Conservation (phyloP, 2,329 filamentous ascomycete species). For the Clonostachys rhizophaga region DNA sequence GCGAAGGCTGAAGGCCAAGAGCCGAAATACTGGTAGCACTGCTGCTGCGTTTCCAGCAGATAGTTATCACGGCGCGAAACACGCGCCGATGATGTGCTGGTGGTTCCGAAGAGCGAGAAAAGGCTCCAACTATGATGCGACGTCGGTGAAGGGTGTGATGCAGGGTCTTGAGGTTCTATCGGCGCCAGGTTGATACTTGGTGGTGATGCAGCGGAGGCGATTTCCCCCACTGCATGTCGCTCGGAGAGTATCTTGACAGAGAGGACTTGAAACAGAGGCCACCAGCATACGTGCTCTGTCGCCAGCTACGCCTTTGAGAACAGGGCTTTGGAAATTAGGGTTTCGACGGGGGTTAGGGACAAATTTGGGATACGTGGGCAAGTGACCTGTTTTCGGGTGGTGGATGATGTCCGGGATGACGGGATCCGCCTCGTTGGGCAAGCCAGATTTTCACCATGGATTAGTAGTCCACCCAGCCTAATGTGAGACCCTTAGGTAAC, state of each 20-base stretch:
- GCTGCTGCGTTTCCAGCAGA: slow-evolving; percentile 27
- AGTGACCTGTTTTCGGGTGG: neutral
- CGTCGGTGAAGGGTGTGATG: neutral
- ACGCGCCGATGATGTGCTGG: slow-evolving; percentile 14
- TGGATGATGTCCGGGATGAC: too few species aligned
- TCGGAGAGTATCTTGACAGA: slow-evolving; percentile 6
- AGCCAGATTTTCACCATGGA: too few species aligned
- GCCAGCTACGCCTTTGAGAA: neutral
- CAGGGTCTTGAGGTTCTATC: slow-evolving; percentile 30
- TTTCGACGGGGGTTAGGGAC: neutral
- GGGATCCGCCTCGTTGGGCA: too few species aligned
- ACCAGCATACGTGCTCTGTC: slow-evolving; percentile 6
- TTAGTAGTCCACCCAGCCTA: too few species aligned
- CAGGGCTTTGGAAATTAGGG: neutral
- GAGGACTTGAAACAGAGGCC: slow-evolving; percentile 4
- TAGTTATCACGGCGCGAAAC: slow-evolving; percentile 46
- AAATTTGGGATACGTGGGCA: neutral
- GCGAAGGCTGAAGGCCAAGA: slow-evolving; percentile 43
- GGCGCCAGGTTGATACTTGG: slow-evolving; percentile 51
- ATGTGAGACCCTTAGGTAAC: too few species aligned
- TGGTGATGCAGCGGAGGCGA: slow-evolving; percentile 47
- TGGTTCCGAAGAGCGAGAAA: neutral
- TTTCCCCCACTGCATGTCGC: slow-evolving; percentile 53
- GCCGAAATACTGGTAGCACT: slow-evolving; percentile 5
- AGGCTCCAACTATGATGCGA: neutral